Conservation (phyloP, 2,329 filamentous ascomycete genomes). For the Beauveria rudraprayagi region DNA sequence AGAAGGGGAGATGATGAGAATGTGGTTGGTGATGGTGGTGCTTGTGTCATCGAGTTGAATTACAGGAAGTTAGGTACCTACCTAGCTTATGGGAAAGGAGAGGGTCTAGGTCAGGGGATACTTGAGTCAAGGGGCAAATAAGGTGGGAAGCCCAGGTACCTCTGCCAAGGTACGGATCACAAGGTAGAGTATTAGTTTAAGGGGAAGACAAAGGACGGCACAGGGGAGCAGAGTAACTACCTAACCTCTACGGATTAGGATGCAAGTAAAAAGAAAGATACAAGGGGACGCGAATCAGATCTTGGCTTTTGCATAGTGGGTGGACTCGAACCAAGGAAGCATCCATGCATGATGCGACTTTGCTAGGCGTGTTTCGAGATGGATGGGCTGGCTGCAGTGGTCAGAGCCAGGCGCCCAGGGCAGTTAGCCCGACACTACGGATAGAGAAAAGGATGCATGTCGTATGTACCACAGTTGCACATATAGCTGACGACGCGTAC, state of each 20-base stretch:
- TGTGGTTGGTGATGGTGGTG: neutral
- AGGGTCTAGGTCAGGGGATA: neutral
- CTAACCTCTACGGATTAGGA: too few species aligned
- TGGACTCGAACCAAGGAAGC: conserved; percentile 2
- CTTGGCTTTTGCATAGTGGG: neutral
- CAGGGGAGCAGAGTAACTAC: too few species aligned
- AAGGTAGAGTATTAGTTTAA: neutral
- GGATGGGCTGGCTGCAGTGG: neutral
- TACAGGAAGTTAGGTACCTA: neutral
- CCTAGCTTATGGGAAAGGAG: neutral
- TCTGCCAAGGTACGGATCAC: neutral
- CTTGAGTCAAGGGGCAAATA: neutral
- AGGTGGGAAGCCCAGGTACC: neutral
- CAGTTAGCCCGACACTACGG: neutral
- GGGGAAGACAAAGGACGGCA: neutral
- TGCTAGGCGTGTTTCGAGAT: conserved; percentile 1
- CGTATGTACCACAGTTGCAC: too few species aligned
- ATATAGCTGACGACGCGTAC: too few species aligned
- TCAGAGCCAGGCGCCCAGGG: neutral
- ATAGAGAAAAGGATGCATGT: neutral
- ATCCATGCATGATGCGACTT: neutral
- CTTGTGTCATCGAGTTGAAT: neutral
- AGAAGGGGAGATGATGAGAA: conserved; percentile 9
- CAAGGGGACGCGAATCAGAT: neutral
- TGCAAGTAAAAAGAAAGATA: neutral